These are phyloP conservation scores for Kazachstania bromeliacearum DNA, from an alignment of 805 yeast genomes.

Conservation along the genomic window DNA sequence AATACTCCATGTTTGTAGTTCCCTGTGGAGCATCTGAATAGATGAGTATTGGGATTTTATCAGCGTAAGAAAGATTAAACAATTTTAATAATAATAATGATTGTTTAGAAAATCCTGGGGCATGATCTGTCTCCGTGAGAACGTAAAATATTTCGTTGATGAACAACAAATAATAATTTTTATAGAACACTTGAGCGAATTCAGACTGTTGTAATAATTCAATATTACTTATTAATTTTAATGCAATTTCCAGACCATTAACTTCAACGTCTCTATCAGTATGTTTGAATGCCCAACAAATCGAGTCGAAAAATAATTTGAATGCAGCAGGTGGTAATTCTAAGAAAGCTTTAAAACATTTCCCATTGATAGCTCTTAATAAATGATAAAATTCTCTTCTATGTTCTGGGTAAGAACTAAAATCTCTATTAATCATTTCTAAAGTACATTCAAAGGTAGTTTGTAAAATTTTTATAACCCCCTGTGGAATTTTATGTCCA, in stretches of 20 bases:
- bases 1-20: conserved; percentile 62
- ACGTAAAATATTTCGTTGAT: conserved; percentile 82
- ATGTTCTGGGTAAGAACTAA: conserved; percentile 90
- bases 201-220: conserved; percentile 53
- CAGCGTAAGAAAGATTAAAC: conserved; percentile 64
- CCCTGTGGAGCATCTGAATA: conserved; percentile 75
- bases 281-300: conserved; percentile 94
- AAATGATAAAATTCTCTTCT: conserved; percentile 49
- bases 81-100: conserved; percentile 69
- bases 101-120: conserved; percentile 83
- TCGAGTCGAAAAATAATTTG: conserved; percentile 78
- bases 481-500: conserved; percentile 80
- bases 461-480: conserved; percentile 76
- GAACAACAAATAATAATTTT: conserved; percentile 73
- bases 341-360: conserved; percentile 70
- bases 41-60: conserved; percentile 60
- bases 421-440: conserved; percentile 86
- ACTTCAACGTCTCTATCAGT: conserved; percentile 89
- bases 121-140: conserved; percentile 88
- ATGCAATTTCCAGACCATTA: conserved; percentile 67
- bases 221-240: conserved; percentile 72
- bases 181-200: conserved; percentile 72
- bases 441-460: conserved; percentile 86
- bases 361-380: conserved; percentile 17
- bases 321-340: conserved; percentile 80